These are phyloP conservation scores for Phytophthora pluvialis DNA, from an alignment of 352 stramenopile species.

Conservation along the genomic window DNA sequence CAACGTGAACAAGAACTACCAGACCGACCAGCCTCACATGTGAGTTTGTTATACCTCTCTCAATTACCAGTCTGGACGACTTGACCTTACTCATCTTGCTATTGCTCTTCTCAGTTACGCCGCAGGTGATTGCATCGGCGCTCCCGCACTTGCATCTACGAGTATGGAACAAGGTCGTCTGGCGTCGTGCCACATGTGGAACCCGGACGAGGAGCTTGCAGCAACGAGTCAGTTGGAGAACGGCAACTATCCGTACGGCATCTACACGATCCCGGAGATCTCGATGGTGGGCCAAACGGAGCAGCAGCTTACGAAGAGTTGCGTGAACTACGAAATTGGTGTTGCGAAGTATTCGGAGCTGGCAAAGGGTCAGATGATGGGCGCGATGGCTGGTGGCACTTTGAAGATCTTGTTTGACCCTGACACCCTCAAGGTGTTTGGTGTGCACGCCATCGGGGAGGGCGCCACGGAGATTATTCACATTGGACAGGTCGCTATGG, in stretches of 20 bases:
- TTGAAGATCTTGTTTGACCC: slow-evolving; percentile 92
- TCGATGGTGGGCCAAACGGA: slow-evolving; percentile 93
- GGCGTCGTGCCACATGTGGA: slow-evolving; percentile 89
- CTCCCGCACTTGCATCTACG: slow-evolving; percentile 86
- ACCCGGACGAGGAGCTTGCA: slow-evolving; percentile 53
- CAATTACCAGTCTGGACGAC: not conserved
- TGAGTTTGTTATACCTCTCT: slow-evolving; percentile 25
- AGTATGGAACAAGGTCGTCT: slow-evolving; percentile 91
- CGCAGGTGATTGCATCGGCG: slow-evolving; percentile 89
- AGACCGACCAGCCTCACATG: slow-evolving; percentile 86
- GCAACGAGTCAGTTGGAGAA: slow-evolving; percentile 73
- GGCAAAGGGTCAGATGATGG: slow-evolving; percentile 91
- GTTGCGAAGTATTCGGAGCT: slow-evolving; percentile 89
- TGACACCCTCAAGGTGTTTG: slow-evolving; percentile 78
- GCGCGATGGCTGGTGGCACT: slow-evolving; percentile 77
- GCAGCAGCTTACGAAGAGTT: slow-evolving; percentile 81
- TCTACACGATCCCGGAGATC: slow-evolving; percentile 93
- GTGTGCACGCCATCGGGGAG: slow-evolving; percentile 90
- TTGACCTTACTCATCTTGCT: slow-evolving; percentile 1
- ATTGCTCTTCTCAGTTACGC: slow-evolving; percentile 63
- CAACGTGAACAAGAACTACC: slow-evolving; percentile 89
- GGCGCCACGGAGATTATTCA: slow-evolving; percentile 93
- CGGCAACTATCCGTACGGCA: slow-evolving; percentile 90
- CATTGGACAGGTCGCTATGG: slow-evolving; percentile 92
- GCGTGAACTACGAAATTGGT: slow-evolving; percentile 88